phyloP scores from a whole-genome alignment of 495 filamentous ascomycete species.

The Aspergillus haitiensis region DNA sequence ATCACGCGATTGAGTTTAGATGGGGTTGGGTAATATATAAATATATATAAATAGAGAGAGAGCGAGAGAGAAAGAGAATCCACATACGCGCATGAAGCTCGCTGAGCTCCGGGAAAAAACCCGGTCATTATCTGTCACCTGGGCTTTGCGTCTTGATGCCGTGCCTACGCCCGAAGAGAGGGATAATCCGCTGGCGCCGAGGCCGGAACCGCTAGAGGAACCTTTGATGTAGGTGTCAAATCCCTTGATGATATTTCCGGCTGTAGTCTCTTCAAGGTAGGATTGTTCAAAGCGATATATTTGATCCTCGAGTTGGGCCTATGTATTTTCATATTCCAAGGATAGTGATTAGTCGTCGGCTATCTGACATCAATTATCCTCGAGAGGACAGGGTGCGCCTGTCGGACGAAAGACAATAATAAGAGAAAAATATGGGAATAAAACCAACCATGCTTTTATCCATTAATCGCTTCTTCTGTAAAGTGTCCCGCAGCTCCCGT shows the following conservation, averaged over 20 bases:
- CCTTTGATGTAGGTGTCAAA: constrained; percentile 98
- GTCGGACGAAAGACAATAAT: background rate
- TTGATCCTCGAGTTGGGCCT: constrained; percentile 72
- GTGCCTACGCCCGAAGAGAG: constrained; percentile 39
- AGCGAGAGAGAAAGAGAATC: constrained; percentile 1
- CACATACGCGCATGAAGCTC: constrained; percentile 50
- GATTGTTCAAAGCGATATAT: constrained; percentile 81
- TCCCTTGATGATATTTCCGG: constrained; percentile 93
- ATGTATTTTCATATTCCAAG: background rate
- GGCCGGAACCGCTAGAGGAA: constrained; percentile 44
- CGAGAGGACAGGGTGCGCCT: background rate
- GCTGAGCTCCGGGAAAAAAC: constrained; percentile 55
- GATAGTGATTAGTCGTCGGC: background rate
- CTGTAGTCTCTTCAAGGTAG: constrained; percentile 87
- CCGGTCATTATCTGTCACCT: constrained; percentile 50
- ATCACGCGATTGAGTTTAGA: too few species aligned
- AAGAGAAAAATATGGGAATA: background rate
- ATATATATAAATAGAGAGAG: background rate
- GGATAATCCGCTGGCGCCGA: constrained; percentile 43
- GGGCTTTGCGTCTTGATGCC: constrained; percentile 45
- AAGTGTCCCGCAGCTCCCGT: constrained; percentile 64
- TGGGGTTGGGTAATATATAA: too few species aligned
- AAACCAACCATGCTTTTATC: constrained; percentile 62
- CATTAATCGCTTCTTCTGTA: constrained; percentile 65
- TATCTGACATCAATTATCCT: background rate